Evolutionary conservation across 2,329 filamentous ascomycete species (phyloP), one percentile per base, ranked within the genome.

Genomic region (Monilinia fructigena): DNA sequence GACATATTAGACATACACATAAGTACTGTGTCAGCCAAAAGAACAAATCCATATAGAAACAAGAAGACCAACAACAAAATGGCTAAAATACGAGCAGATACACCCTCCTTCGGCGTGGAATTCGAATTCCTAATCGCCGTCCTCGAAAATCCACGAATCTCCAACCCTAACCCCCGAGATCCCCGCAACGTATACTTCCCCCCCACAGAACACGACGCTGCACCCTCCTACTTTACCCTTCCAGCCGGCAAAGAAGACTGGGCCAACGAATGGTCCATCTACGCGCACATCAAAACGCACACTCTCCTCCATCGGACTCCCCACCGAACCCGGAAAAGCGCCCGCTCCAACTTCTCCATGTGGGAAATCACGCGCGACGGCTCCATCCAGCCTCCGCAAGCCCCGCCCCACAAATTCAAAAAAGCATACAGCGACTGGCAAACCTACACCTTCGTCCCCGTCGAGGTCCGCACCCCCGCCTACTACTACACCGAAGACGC

Each of bases 101-200:
- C 59, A 2, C 59, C 68, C 16, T 71, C 71, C 14, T 75, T 74
- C 48, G 72, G 74, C 12, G 60, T 74, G 20, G 73, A 75, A 50
- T 42, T 73, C 3, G 72, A 75, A 53, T 72, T 74, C 28, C 35
- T 63, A 4, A 11, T 68, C 5, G 66, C 55, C 1, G 64, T 60
- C n/a, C 18, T 68, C 1, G 42, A 18, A 3, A 11, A 60, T n/a
- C 56, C 60, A 11, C 26, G 31, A 3, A 40, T 6, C 16, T 28
- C 26, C 26, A 67, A 55, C 28, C 28, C 54, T 26, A 48, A 55
- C 28, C 60, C 31, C 20, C 55, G 40, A 0, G 40, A 54, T 53
- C 60, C 58, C 7, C 63, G 38, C 8, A 47, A 28, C 12, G 55
- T 60, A 14, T 60, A 54, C 20, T 63, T 68, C 18, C 55, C 42